These are phyloP conservation scores for Carex cristatella DNA, from an alignment of 176 grass and related monocot species.

Conservation along the genomic window DNA sequence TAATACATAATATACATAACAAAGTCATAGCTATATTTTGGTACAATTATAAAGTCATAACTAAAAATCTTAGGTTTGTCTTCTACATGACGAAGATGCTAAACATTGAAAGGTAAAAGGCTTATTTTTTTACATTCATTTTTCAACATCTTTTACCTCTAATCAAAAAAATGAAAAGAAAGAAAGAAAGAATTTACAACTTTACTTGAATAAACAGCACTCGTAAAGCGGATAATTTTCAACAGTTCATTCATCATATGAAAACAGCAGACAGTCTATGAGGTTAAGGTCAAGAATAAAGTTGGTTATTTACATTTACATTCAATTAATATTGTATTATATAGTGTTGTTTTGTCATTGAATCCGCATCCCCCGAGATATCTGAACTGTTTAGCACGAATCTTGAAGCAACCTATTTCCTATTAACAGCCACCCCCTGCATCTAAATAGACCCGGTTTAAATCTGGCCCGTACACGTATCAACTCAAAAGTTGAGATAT, in stretches of 20 bases:
- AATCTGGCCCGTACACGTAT: too few relatives aligned
- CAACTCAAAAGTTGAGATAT: too few relatives aligned
- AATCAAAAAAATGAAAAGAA: neutral
- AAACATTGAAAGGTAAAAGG: neutral
- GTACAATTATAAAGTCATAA: neutral
- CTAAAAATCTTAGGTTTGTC: neutral
- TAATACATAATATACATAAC: neutral
- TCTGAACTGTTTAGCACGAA: too few relatives aligned
- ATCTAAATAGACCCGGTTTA: too few relatives aligned
- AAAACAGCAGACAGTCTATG: neutral
- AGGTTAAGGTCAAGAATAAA: neutral
- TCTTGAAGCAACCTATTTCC: too few relatives aligned
- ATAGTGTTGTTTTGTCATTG: neutral
- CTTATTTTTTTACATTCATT: neutral
- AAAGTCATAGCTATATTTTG: neutral
- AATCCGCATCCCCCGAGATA: too few relatives aligned
- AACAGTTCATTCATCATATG: neutral
- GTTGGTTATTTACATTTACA: neutral
- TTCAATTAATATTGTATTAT: neutral
- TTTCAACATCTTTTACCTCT: neutral
- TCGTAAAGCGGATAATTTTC: neutral
- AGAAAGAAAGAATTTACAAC: too few relatives aligned
- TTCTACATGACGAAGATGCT: neutral
- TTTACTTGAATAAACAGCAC: neutral
- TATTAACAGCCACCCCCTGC: too few relatives aligned